These are phyloP conservation scores for Eremomyces bilateralis DNA, from an alignment of 495 filamentous ascomycete species.

Conservation along the genomic window DNA sequence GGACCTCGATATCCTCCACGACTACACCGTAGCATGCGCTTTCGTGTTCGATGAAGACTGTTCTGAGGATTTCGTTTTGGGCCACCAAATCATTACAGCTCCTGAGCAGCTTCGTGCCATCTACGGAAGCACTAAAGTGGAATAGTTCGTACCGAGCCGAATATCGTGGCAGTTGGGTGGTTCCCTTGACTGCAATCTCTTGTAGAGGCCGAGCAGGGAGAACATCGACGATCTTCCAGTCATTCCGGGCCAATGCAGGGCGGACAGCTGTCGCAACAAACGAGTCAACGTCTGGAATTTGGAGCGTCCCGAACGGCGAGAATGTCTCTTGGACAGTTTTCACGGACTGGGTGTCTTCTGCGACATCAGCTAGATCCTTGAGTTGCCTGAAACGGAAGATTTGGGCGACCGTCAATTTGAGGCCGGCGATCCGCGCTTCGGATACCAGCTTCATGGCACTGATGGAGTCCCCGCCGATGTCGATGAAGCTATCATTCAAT, in stretches of 20 bases:
- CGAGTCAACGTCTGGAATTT: background rate
- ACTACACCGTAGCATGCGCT: conserved; percentile 38
- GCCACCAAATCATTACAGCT: conserved; percentile 26
- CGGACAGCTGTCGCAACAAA: conserved; percentile 2
- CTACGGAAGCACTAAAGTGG: conserved; percentile 17
- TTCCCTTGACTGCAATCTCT: conserved; percentile 37
- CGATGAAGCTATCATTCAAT: conserved; percentile 28
- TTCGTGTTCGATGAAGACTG: conserved; percentile 40
- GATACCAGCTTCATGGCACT: conserved; percentile 31
- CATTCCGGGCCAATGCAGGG: conserved; percentile 2
- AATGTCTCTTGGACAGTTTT: too few relatives aligned
- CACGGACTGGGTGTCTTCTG: background rate
- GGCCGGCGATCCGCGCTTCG: conserved; percentile 2
- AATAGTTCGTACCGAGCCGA: conserved; percentile 26
- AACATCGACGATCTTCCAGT: conserved; percentile 27
- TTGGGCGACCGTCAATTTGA: conserved; percentile 6
- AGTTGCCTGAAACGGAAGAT: conserved; percentile 7
- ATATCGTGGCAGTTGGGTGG: conserved; percentile 26
- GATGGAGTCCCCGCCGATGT: conserved; percentile 32
- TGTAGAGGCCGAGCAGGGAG: conserved; percentile 43
- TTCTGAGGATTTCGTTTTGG: conserved; percentile 37
- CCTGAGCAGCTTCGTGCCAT: conserved; percentile 13
- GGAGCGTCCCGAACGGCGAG: conserved; percentile 2
- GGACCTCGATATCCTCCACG: conserved; percentile 28
- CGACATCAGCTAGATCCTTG: conserved; percentile 3